These are phyloP conservation scores for Plectosphaerella sp. DNA, from an alignment of 2,329 filamentous ascomycete genomes.

Conservation along the genomic window DNA sequence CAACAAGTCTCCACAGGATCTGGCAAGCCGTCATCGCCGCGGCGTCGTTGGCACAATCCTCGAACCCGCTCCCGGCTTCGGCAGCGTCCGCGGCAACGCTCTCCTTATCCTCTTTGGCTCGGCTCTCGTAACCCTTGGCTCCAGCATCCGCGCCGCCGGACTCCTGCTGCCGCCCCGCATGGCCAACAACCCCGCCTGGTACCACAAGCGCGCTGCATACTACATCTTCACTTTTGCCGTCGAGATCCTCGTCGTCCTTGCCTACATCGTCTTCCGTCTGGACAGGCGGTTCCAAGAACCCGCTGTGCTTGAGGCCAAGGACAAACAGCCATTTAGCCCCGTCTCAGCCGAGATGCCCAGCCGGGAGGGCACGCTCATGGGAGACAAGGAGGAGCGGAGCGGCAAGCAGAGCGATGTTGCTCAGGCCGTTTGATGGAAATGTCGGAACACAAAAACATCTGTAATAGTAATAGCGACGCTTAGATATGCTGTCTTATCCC, in stretches of 20 bases:
- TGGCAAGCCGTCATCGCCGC: slow-evolving; percentile 63
- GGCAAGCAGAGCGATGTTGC: not conserved
- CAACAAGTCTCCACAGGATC: slow-evolving; percentile 44
- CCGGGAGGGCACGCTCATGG: not conserved
- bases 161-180: slow-evolving; percentile 44
- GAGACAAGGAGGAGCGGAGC: not conserved
- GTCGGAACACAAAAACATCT: no score
- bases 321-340: not conserved
- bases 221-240: slow-evolving; percentile 76
- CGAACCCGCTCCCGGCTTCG: slow-evolving; percentile 54
- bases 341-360: no score
- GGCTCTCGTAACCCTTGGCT: slow-evolving; percentile 61
- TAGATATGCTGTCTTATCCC: no score
- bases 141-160: slow-evolving; percentile 62
- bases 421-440: not conserved
- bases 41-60: slow-evolving; percentile 58
- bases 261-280: slow-evolving; percentile 64
- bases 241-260: slow-evolving; percentile 65
- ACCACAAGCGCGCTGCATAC: slow-evolving; percentile 66
- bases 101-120: slow-evolving; percentile 55
- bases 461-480: no score
- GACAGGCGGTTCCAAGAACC: slow-evolving; percentile 74
- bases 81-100: slow-evolving; percentile 64
- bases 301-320: not conserved
- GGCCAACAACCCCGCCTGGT: slow-evolving; percentile 57